Evolutionary conservation across 129 eudicot genomes (phyloP), one percentile per base, ranked within the genome.

Genomic region (Helichrysum umbraculigerum): DNA sequence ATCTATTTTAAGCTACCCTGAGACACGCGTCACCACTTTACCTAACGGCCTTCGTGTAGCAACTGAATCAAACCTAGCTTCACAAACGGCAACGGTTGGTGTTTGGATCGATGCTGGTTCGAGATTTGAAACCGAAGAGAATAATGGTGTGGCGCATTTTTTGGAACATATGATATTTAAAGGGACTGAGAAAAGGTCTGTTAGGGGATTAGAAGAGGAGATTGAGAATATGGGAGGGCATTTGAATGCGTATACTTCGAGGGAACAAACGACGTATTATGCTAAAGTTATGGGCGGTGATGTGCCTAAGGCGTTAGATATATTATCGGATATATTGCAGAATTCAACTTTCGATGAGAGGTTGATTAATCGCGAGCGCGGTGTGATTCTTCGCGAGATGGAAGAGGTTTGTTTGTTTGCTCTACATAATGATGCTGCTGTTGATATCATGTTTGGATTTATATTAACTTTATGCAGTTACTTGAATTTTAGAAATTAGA

Each of bases 221-320:
- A 86, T 94, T 71, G 98, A 91, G 98, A 89, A 91, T n/a, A 91
- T 94, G 91, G 98, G 98, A 11, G 98, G 97, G 10, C 97, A 94
- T 71, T 84, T 94, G 85, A 91, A 94, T 79, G 98, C 97, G 16
- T 94, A 87, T 73, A 94, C 97, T 7, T 80, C 90, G 0, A 81
- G 98, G 73, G 98, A 94, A 66, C 97, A 91, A 67, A 91, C 98
- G 0, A 87, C 96, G 15, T 94, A 82, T 59, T 88, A 73, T 42
- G 93, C 97, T 0, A 91, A 91, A 69, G 98, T 94, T 20, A 16
- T 84, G 85, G 86, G 80, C 19, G 85, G 42, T 60, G 90, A 91
- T 68, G 99, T 91, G 57, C 83, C 88, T 0, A 69, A 73, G 14
- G 99, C 96, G 6, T 30, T 95, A 15, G 96, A 91, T 76, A 84